Evolutionary conservation across 1,139 yeast species (phyloP), one percentile per base, ranked within the genome.

Genomic region (Zygotorulaspora mrakii): DNA sequence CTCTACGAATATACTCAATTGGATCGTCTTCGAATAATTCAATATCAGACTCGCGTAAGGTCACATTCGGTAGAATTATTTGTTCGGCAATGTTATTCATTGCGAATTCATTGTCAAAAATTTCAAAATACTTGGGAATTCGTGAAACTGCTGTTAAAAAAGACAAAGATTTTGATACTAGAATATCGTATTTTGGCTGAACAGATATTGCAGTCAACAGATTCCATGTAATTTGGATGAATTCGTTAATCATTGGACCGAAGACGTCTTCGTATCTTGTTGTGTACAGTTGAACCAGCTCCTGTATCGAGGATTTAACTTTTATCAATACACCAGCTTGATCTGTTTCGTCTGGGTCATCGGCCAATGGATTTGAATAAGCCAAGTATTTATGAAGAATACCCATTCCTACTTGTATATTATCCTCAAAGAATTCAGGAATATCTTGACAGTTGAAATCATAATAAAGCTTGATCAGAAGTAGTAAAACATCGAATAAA

Each of bases 11-110:
- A 59, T 73, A 94, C 54, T 86, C 94, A 39, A 91, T 82, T 28
- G 98, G 98, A 58, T 94, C 98, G 64, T 94, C 98, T 65, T 91
- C 98, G 64, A 94, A 91, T 49, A 81, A 64, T 61, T 94, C 98
- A 55, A 87, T 88, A 59, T 94, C 99, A 4, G 82, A 73, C 43
- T 83, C 89, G 58, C 91, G 82, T 54, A 91, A 73, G 14, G 81
- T 76, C 55, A 89, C 79, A 59, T 91, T 94, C 28, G 98, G 98
- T 46, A 94, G 70, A 39, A 94, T 79, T 48, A 91, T 83, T 52
- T 82, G 82, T 54, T 83, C 86, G 9, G 89, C 77, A 38, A 94
- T 77, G 57, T 84, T 88, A 51, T 78, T 77, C 55, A 89, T 70
- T 4, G 89, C 80, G 13, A 68, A 69, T 46, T 82, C 89, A 42